phyloP scores from a whole-genome alignment of 805 yeast species.

The Yarrowia yakushimensis region DNA sequence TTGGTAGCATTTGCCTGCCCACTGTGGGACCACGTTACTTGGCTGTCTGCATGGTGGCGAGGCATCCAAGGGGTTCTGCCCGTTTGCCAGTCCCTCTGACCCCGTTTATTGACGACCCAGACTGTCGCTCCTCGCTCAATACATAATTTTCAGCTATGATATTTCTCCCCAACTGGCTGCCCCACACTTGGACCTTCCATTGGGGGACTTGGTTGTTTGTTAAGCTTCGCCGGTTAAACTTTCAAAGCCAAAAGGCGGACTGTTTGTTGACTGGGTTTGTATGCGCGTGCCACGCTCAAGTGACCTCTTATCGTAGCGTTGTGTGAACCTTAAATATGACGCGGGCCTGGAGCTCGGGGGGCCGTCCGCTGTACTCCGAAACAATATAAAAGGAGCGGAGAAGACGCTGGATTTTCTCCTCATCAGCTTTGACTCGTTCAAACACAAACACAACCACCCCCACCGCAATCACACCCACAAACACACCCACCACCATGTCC shows the following conservation, averaged over 20 bases:
- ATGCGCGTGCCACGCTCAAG: constrained; percentile 26
- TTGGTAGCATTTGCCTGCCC: constrained; percentile 14
- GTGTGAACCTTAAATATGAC: not conserved
- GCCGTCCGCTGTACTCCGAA: not conserved
- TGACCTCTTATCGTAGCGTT: constrained; percentile 23
- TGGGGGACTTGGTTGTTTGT: not conserved
- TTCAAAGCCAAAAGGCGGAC: not conserved
- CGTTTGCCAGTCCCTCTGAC: no score
- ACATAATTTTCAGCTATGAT: no score
- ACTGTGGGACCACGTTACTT: not conserved
- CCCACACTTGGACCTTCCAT: no score
- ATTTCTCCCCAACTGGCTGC: no score
- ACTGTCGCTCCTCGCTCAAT: no score
- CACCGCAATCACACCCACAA: not conserved
- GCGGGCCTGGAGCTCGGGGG: not conserved
- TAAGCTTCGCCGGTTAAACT: not conserved
- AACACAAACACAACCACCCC: not conserved
- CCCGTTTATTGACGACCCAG: no score
- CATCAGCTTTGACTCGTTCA: constrained; percentile 16
- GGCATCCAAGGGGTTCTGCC: no score
- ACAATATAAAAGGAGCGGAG: not conserved
- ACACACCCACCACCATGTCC: not conserved
- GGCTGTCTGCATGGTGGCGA: no score
- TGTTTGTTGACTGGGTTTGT: not conserved
- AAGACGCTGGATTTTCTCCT: not conserved